phyloP scores from a whole-genome alignment of 768 basidiomycete genomes.

The Asterophora lycoperdoides region DNA sequence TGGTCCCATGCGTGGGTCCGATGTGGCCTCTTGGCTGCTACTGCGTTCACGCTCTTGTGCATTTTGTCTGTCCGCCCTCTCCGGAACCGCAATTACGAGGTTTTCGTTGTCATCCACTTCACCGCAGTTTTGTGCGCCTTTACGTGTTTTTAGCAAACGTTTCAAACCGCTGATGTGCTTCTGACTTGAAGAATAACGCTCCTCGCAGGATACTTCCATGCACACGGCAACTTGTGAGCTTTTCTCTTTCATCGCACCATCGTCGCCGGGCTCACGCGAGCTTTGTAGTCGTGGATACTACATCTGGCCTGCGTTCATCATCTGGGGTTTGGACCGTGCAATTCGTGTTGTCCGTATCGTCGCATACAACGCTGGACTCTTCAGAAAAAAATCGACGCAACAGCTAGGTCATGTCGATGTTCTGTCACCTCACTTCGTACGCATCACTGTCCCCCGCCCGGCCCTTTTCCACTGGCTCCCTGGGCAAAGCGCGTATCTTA shows the following conservation, averaged over 20 bases:
- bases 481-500: conserved; percentile 52
- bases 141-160: not conserved
- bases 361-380: conserved; percentile 39
- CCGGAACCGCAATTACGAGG: conserved; percentile 43
- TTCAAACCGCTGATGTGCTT: conserved; percentile 1
- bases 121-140: conserved; percentile 31
- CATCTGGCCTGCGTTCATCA: conserved; percentile 46
- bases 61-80: conserved; percentile 48
- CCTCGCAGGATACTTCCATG: conserved; percentile 39
- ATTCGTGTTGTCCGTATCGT: conserved; percentile 44
- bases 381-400: conserved; percentile 20
- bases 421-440: conserved; percentile 43
- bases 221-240: conserved; percentile 26
- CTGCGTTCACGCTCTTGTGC: conserved; percentile 38
- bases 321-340: conserved; percentile 55
- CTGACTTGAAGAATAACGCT: conserved; percentile 29
- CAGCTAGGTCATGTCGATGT: conserved; percentile 39
- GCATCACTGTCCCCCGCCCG: conserved; percentile 41
- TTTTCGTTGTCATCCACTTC: conserved; percentile 49
- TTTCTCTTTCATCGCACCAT: not conserved
- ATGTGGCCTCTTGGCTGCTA: conserved; percentile 33
- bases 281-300: conserved; percentile 26
- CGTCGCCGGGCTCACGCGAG: not conserved
- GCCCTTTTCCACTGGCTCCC: conserved; percentile 40
- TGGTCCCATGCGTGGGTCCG: conserved; percentile 30